Evolutionary conservation across 2,329 filamentous ascomycete genomes (phyloP), one percentile per base, ranked within the genome.

Genomic region (Aspergillus sojae): DNA sequence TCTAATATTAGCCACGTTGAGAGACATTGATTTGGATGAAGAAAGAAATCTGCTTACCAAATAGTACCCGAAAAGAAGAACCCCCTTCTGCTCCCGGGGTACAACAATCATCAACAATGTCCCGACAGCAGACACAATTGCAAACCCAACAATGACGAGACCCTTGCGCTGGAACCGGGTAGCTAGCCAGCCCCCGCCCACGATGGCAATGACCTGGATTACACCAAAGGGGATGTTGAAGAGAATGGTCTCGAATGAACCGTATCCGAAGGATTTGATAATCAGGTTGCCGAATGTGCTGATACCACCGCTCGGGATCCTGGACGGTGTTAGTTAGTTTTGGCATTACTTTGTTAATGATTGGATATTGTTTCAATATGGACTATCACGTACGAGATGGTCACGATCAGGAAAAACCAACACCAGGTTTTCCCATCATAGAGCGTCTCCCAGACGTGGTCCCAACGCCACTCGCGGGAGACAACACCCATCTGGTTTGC

Each of bases 401-500:
- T 26, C 9, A 72, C 53, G 10, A 70, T 68, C 3, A 65, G 54
- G 45, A 78, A 71, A 65, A 74, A 71, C 70, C 70, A 78, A 34
- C 72, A 72, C 77, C 78, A 79, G 1, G 75, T 77, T 59, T 78
- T 78, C 4, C 76, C 16, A 30, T 79, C 77, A 14, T 67, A 58
- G 0, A 70, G 23, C 10, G 70, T 72, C 59, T 79, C 77, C 54
- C 53, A 67, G 1, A 86, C 76, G 63, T 87, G 85, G 16, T 80
- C 74, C 69, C 79, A 82, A 26, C 82, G 79, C 83, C 83, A 87
- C 63, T 84, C 79, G 4, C 81, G 81, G 1, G 81, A 84, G 62
- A 83, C 79, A 32, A 85, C 78, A 1, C 85, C 84, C 78, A 84
- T 85, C 63, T 86, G 84, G 69, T 87, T 86, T 57, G 79, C 79